Evolutionary conservation across 2,329 filamentous ascomycete species (phyloP).

Genomic region (Ophiostoma quercus): DNA sequence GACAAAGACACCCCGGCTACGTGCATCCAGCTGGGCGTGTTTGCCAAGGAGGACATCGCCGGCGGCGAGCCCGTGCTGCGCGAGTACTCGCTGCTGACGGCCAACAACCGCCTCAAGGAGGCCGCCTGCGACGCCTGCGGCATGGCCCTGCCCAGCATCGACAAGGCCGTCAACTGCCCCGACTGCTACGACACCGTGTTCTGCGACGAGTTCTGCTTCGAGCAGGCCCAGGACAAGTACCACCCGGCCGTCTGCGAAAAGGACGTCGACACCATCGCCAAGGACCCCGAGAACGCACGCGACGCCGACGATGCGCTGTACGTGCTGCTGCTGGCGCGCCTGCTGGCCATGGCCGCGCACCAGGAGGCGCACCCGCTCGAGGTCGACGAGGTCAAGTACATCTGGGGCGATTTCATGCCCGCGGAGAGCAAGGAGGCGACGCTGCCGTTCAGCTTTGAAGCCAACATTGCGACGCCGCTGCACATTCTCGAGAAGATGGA

Average conservation of each 20-base stretch:
- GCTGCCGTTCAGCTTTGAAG: constrained; percentile 71
- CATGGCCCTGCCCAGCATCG: constrained; percentile 56
- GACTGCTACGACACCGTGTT: constrained; percentile 63
- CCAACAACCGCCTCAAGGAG: constrained; percentile 82
- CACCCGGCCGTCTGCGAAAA: constrained; percentile 62
- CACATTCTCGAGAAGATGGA: constrained; percentile 82
- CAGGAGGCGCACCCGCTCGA: constrained; percentile 59
- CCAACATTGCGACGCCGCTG: constrained; percentile 68
- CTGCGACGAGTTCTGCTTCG: constrained; percentile 56
- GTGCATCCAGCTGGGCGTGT: constrained; percentile 79
- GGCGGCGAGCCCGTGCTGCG: constrained; percentile 71
- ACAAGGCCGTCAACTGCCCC: constrained; percentile 51
- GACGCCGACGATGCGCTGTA: constrained; percentile 59
- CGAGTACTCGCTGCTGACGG: constrained; percentile 82
- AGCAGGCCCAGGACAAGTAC: constrained; percentile 54
- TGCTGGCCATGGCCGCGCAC: constrained; percentile 58
- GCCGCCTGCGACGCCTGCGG: constrained; percentile 87
- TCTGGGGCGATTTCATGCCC: constrained; percentile 61
- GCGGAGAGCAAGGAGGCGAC: constrained; percentile 50
- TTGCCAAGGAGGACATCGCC: constrained; percentile 74
- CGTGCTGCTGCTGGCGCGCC: constrained; percentile 56
- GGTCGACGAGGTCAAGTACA: constrained; percentile 60
- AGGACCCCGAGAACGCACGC: constrained; percentile 55
- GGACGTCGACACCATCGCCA: constrained; percentile 60
- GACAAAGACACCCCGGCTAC: constrained; percentile 34